Evolutionary conservation across 2,329 filamentous ascomycete genomes (phyloP).

Genomic region (Nemania diffusa): DNA sequence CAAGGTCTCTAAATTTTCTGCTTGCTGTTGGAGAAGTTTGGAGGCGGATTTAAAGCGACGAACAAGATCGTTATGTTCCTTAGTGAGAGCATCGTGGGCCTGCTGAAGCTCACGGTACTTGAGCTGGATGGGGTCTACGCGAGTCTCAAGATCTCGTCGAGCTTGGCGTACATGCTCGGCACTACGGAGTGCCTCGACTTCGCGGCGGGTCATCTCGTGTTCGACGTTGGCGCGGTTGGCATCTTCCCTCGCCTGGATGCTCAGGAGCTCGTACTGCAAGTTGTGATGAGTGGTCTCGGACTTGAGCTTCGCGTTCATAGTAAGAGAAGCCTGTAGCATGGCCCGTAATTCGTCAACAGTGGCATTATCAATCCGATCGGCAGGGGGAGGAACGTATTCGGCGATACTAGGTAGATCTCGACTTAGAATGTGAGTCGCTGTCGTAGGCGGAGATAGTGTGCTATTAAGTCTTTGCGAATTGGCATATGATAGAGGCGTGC

Average conservation of each 20-base stretch:
- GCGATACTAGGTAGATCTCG: constrained; percentile 32
- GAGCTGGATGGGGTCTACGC: constrained; percentile 63
- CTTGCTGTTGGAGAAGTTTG: constrained; percentile 80
- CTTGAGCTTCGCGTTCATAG: constrained; percentile 70
- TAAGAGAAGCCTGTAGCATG: constrained; percentile 65
- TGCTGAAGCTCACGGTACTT: constrained; percentile 72
- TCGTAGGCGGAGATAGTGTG: constrained; percentile 66
- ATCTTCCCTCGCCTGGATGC: constrained; percentile 84
- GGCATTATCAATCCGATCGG: constrained; percentile 63
- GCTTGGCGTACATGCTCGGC: constrained; percentile 75
- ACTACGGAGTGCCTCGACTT: constrained; percentile 84
- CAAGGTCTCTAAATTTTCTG: constrained; percentile 76
- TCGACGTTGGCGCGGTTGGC: constrained; percentile 89
- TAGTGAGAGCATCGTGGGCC: constrained; percentile 72
- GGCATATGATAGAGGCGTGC: constrained; percentile 48
- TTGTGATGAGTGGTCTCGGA: constrained; percentile 91
- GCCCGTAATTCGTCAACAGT: constrained; percentile 65
- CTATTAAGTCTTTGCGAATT: constrained; percentile 57
- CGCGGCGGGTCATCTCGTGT: constrained; percentile 87
- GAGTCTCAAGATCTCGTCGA: constrained; percentile 62
- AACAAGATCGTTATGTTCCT: constrained; percentile 72
- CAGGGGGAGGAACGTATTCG: constrained; percentile 60
- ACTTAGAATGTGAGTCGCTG: constrained; percentile 44
- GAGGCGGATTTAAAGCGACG: constrained; percentile 78
- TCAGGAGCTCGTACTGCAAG: constrained; percentile 85